Conservation (phyloP, 176 grass and related monocot genomes). For the Oryza coarctata region DNA sequence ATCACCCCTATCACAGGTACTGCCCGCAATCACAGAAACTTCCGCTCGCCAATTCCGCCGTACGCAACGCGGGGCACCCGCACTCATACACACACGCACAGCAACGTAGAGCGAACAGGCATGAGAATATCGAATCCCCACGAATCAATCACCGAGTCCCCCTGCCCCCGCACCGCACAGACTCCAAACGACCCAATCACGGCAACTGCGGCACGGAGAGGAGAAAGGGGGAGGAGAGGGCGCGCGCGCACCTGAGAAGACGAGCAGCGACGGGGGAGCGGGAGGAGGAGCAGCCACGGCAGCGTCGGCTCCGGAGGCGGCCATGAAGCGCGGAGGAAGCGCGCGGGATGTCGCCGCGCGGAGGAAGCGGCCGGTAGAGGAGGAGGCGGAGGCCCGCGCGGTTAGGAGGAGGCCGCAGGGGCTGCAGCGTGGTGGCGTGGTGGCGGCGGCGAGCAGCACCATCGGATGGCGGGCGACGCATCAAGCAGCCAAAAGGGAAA, state of each 20-base stretch:
- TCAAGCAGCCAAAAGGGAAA: background rate
- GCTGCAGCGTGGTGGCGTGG: background rate
- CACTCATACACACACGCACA: background rate
- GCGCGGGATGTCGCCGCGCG: constrained; percentile 37
- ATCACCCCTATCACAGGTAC: no score
- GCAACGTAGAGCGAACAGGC: background rate
- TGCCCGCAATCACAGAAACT: background rate
- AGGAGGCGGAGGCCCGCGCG: background rate
- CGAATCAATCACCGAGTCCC: background rate
- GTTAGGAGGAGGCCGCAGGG: background rate
- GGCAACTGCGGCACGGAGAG: background rate
- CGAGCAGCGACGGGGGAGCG: constrained; percentile 69
- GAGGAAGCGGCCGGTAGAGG: background rate
- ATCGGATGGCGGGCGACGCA: constrained; percentile 18
- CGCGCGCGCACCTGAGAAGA: constrained; percentile 75
- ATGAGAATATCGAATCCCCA: background rate
- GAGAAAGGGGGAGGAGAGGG: background rate
- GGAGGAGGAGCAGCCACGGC: background rate
- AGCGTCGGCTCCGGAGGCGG: background rate
- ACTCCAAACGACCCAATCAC: no score
- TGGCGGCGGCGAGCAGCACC: constrained; percentile 41
- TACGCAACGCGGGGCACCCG: no score
- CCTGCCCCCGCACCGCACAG: background rate
- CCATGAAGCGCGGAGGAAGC: constrained; percentile 25
- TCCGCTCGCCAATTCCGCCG: background rate